phyloP scores from a whole-genome alignment of 2,329 filamentous ascomycete species.

The Fusarium tricinctum region DNA sequence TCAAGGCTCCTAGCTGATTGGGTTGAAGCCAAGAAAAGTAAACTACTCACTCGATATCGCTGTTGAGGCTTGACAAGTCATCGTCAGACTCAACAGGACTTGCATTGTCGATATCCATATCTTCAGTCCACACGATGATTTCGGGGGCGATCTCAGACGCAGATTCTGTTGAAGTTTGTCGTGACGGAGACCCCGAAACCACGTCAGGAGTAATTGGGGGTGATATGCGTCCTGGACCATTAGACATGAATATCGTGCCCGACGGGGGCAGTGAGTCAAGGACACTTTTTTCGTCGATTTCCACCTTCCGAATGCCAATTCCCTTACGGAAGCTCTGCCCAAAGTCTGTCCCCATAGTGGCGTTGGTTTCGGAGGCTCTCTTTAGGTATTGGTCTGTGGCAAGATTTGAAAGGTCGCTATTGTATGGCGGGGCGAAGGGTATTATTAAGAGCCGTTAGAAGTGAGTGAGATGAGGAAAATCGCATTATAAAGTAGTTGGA shows the following conservation, averaged over 20 bases:
- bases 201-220: constrained; percentile 47
- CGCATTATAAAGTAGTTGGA: constrained; percentile 43
- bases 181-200: constrained; percentile 49
- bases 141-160: constrained; percentile 57
- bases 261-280: constrained; percentile 49
- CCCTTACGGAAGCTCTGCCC: constrained; percentile 42
- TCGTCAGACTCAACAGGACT: constrained; percentile 45
- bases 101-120: constrained; percentile 53
- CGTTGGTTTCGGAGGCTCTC: constrained; percentile 34
- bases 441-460: constrained; percentile 45
- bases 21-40: constrained; percentile 1
- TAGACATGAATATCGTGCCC: constrained; percentile 41
- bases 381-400: constrained; percentile 32
- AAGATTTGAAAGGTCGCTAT: constrained; percentile 36
- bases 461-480: constrained; percentile 45
- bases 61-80: constrained; percentile 42
- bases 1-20: constrained; percentile 2
- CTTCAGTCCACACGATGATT: constrained; percentile 62
- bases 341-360: constrained; percentile 48
- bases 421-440: constrained; percentile 36
- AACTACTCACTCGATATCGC: constrained; percentile 50
- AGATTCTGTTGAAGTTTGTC: constrained; percentile 53
- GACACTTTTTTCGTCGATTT: constrained; percentile 37
- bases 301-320: constrained; percentile 44
- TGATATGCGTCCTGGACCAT: constrained; percentile 51